A percentile compares a stretch with the other conserved stretches of the same genome.
Evolutionary conservation across 352 stramenopile genomes (phyloP).

Genomic region (Globisporangium uncinulatum): DNA sequence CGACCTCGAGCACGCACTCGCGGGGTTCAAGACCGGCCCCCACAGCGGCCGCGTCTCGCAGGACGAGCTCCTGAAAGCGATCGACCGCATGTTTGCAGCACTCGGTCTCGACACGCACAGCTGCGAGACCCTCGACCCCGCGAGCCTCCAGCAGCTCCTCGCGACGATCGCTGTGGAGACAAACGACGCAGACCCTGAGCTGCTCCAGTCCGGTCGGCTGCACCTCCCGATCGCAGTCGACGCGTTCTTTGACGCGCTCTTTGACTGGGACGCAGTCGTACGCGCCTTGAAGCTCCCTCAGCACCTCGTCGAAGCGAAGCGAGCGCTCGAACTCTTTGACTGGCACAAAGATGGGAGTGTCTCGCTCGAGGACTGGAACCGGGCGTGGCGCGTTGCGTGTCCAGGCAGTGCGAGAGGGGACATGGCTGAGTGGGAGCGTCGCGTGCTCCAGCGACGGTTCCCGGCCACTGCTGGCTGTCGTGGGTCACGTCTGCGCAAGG

Average conservation of each 20-base stretch:
- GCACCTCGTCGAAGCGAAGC: conserved; percentile 37
- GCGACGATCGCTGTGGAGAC: not conserved
- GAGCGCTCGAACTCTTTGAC: conserved; percentile 41
- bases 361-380: conserved; percentile 35
- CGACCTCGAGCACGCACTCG: conserved; percentile 22
- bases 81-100: conserved; percentile 5
- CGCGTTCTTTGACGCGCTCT: conserved; percentile 35
- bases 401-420: not conserved
- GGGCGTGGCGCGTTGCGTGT: conserved; percentile 32
- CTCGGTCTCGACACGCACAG: conserved; percentile 3
- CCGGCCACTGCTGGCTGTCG: conserved; percentile 1
- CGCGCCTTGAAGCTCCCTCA: conserved; percentile 23
- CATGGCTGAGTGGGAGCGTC: conserved; percentile 35
- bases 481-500: not conserved
- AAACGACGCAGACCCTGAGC: conserved; percentile 4
- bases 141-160: conserved; percentile 8
- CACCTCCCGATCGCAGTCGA: conserved; percentile 22
- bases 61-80: conserved; percentile 6
- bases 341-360: conserved; percentile 33
- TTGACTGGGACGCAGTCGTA: conserved; percentile 35
- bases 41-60: conserved; percentile 7
- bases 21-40: not conserved
- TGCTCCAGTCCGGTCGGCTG: not conserved
- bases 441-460: conserved; percentile 35
- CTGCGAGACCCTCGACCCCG: not conserved